Percentiles rank a stretch among this genome's conserved stretches.
Conservation (phyloP, 2,329 filamentous ascomycete genomes). For the Phaeosphaeriaceae sp. region DNA sequence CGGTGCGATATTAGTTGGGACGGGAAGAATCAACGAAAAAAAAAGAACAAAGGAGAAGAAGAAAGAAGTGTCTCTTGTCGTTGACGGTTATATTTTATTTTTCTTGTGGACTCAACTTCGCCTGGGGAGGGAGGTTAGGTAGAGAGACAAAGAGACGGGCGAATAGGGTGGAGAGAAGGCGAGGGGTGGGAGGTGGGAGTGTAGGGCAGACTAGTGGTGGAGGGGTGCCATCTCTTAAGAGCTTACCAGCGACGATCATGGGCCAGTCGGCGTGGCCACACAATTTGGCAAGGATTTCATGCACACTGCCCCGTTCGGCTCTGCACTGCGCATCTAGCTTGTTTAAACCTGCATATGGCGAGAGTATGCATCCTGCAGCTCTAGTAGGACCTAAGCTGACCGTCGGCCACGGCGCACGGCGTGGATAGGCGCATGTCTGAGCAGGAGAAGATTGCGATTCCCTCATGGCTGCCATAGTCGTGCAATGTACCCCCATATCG, state of each 20-base stretch:
- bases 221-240: conserved; percentile 48
- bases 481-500: conserved; percentile 19
- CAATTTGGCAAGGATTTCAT: conserved; percentile 43
- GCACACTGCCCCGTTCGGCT: conserved; percentile 48
- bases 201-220: conserved; percentile 47
- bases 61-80: conserved; percentile 45
- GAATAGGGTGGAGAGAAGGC: conserved; percentile 52
- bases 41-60: conserved; percentile 42
- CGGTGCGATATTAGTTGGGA: conserved; percentile 45
- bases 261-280: conserved; percentile 45
- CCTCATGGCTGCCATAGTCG: conserved; percentile 32
- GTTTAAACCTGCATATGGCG: conserved; percentile 47
- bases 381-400: conserved; percentile 48
- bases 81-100: too few relatives aligned
- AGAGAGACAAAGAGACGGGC: conserved; percentile 47
- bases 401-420: conserved; percentile 39
- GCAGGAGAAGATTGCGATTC: conserved; percentile 42
- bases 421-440: conserved; percentile 41
- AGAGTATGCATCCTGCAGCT: conserved; percentile 43
- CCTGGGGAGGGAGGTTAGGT: conserved; percentile 45
- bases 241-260: conserved; percentile 43
- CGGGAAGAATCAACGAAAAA: conserved; percentile 42
- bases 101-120: conserved; percentile 44
- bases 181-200: conserved; percentile 51
- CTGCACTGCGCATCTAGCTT: conserved; percentile 46